Evolutionary conservation across 441 rosid genomes (phyloP).

Genomic region (Pelargonium fulgidum): DNA sequence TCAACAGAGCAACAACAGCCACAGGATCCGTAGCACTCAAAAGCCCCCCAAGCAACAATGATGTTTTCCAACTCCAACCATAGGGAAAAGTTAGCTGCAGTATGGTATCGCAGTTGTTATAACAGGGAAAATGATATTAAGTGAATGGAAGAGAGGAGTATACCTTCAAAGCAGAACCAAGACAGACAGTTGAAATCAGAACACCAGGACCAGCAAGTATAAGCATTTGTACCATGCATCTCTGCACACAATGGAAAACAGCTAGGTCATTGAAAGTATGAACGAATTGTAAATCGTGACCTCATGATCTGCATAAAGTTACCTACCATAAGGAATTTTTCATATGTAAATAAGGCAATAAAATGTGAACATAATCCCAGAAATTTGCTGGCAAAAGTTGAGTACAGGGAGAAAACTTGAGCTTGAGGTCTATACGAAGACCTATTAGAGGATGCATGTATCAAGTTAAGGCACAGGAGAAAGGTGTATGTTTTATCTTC

Average conservation of each 20-base stretch:
- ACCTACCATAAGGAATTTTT: not conserved
- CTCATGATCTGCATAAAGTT: not conserved
- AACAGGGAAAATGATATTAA: not conserved
- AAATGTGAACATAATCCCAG: not conserved
- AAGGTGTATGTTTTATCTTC: not conserved
- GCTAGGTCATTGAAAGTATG: slow-evolving; percentile 1
- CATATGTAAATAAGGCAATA: not conserved
- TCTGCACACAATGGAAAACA: slow-evolving; percentile 33
- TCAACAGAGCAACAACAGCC: slow-evolving; percentile 87
- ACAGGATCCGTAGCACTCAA: slow-evolving; percentile 95
- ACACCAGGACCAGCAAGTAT: slow-evolving; percentile 97
- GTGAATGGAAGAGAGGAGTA: slow-evolving; percentile 11
- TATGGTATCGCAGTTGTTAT: slow-evolving; percentile 15
- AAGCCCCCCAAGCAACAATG: slow-evolving; percentile 87
- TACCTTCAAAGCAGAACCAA: slow-evolving; percentile 83
- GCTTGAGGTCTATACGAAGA: not conserved
- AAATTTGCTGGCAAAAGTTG: not conserved
- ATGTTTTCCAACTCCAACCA: slow-evolving; percentile 81
- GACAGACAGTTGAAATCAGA: slow-evolving; percentile 67
- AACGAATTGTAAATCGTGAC: not conserved
- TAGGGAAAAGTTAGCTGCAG: slow-evolving; percentile 80
- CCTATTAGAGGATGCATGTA: not conserved
- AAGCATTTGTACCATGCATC: slow-evolving; percentile 79
- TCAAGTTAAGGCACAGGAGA: not conserved
- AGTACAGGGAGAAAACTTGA: not conserved